A percentile compares a stretch with the other conserved stretches of the same genome.
Evolutionary conservation across 768 basidiomycete species (phyloP).

Genomic region (Grammothele lineata): DNA sequence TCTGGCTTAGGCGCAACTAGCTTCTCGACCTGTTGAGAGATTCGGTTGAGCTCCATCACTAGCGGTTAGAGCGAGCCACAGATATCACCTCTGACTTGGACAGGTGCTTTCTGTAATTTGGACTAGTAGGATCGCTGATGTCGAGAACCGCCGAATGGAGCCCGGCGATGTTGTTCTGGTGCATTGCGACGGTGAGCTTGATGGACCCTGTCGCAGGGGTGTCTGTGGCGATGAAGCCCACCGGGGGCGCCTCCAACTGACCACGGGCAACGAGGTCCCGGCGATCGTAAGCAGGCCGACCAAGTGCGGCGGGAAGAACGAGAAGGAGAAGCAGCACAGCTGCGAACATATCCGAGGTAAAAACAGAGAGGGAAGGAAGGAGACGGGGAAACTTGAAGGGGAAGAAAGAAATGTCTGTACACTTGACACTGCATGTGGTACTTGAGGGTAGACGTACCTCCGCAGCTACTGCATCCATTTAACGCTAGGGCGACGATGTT

Average conservation of each 20-base stretch:
- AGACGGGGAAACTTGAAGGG: too few relatives aligned
- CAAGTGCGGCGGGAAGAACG: slow-evolving; percentile 10
- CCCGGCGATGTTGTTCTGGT: slow-evolving; percentile 29
- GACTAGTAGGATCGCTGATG: slow-evolving; percentile 35
- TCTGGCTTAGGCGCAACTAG: neutral
- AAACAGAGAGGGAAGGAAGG: neutral
- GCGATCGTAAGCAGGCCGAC: slow-evolving; percentile 8
- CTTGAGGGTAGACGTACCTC: too few relatives aligned
- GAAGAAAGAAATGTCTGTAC: too few relatives aligned
- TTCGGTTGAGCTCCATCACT: neutral
- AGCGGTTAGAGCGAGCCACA: too few relatives aligned
- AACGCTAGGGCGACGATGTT: too few relatives aligned
- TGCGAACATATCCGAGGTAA: slow-evolving; percentile 12
- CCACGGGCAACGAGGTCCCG: slow-evolving; percentile 6
- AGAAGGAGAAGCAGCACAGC: slow-evolving; percentile 14
- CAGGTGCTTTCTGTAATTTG: slow-evolving; percentile 18
- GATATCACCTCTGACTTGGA: slow-evolving; percentile 8
- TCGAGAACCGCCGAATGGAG: slow-evolving; percentile 30
- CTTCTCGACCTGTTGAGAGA: neutral
- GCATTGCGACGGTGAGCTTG: slow-evolving; percentile 26
- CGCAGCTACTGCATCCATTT: too few relatives aligned
- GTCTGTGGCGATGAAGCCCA: neutral
- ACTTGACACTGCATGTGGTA: too few relatives aligned
- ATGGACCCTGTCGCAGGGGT: neutral
- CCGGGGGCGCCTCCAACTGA: neutral